Percentiles rank a stretch among this genome's conserved stretches.
These are phyloP conservation scores for Davidsoniella australis DNA, from an alignment of 2,329 filamentous ascomycete genomes.

Conservation along the genomic window DNA sequence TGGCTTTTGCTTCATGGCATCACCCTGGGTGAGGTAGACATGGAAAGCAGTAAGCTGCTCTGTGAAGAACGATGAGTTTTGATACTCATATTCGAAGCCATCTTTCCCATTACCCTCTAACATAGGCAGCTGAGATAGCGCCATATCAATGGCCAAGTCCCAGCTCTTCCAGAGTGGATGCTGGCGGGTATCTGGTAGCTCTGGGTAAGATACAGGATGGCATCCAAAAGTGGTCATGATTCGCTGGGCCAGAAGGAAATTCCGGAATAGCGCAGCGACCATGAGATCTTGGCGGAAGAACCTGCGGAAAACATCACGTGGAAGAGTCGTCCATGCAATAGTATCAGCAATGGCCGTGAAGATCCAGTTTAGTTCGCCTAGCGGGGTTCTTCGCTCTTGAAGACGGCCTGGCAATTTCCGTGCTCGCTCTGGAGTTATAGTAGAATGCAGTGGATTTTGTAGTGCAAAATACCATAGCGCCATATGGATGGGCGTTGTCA, in stretches of 20 bases:
- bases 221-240: conserved; percentile 96
- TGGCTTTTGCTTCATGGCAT: conserved; percentile 65
- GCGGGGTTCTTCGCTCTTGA: conserved; percentile 79
- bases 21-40: conserved; percentile 71
- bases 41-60: conserved; percentile 96
- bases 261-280: conserved; percentile 94
- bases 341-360: conserved; percentile 98
- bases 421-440: conserved; percentile 62
- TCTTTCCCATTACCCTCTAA: conserved; percentile 63
- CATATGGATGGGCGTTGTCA: conserved; percentile 96
- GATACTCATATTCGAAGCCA: conserved; percentile 71
- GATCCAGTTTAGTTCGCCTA: conserved; percentile 97
- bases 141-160: conserved; percentile 94
- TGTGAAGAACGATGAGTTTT: conserved; percentile 89
- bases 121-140: conserved; percentile 72
- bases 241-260: conserved; percentile 84
- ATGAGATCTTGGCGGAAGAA: conserved; percentile 95
- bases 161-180: conserved; percentile 94
- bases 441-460: conserved; percentile 61
- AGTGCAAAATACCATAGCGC: conserved; percentile 91
- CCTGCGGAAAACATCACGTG: conserved; percentile 82
- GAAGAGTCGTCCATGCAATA: conserved; percentile 92
- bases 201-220: conserved; percentile 79
- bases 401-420: conserved; percentile 80
- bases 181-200: conserved; percentile 85